Conservation (phyloP, 2,329 filamentous ascomycete genomes). For the Davidsoniella eucalypti region DNA sequence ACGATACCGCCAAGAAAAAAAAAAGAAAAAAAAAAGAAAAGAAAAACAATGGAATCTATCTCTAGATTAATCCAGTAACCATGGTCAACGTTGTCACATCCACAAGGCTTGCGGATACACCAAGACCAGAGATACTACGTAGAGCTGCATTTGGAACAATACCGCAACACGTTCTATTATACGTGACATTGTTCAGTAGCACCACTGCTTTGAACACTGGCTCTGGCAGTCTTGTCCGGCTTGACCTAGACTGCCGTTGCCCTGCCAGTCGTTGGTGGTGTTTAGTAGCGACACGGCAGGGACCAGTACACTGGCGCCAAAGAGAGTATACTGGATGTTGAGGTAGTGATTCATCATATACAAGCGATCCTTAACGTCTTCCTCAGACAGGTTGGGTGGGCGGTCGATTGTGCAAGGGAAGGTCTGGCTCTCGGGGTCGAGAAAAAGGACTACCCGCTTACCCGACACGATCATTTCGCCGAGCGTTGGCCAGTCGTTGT, state of each 20-base stretch:
- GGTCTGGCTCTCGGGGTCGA: slow-evolving; percentile 44
- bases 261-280: slow-evolving; percentile 50
- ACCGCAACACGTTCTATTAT: slow-evolving; percentile 43
- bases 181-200: slow-evolving; percentile 54
- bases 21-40: no score
- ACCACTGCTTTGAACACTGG: slow-evolving; percentile 55
- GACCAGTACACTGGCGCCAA: slow-evolving; percentile 47
- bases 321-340: slow-evolving; percentile 58
- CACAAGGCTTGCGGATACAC: not conserved
- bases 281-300: slow-evolving; percentile 56
- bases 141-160: slow-evolving; percentile 16
- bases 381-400: slow-evolving; percentile 46
- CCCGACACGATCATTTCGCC: slow-evolving; percentile 55
- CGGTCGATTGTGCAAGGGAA: slow-evolving; percentile 72
- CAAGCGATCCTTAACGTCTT: slow-evolving; percentile 43
- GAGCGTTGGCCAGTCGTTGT: slow-evolving; percentile 71
- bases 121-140: not conserved
- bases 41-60: no score
- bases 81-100: not conserved
- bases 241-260: slow-evolving; percentile 48
- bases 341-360: slow-evolving; percentile 87
- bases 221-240: slow-evolving; percentile 44
- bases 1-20: no score
- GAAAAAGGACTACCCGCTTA: slow-evolving; percentile 62
- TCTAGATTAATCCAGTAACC: not conserved